Evolutionary conservation across 1,284 basidiomycete genomes (phyloP), one percentile per base, ranked within the genome.

Genomic region (Sphagnurus paluster): DNA sequence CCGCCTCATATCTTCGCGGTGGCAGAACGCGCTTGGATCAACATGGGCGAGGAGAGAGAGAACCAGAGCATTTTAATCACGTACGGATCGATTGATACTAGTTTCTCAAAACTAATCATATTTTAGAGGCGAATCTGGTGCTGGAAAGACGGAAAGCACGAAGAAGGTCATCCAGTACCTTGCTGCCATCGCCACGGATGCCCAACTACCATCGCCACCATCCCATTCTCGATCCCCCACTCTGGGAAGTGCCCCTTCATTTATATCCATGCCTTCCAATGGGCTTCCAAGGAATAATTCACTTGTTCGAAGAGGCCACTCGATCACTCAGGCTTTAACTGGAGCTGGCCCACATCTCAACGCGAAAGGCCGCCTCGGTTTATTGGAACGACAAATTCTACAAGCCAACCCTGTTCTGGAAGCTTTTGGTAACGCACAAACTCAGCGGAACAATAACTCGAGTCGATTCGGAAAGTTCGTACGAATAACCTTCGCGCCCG

Each of bases 81-180:
- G 88, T 94, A 68, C 32, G 90, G 79, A n/a, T n/a, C 21, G 16
- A 21, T 16, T 39, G 26, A 42, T 26, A 24, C 4, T n/a, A 32
- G 25, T 40, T 50, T 26, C 42, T 39, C 44, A 41, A 25, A 54
- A 2, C 41, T 55, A 5, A 54, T 14, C 17, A 16, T 11, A 47
- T 25, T 44, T 1, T 59, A 96, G 93, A 3, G 97, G 97, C 45
- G 97, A 99, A 75, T 99, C 97, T 2, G 97, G 97, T 33, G 97
- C 97, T 1, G 97, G 97, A 36, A 99, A 99, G 77, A 99, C 97
- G 1, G 97, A 99, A 66, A 99, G 96, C 70, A 99, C 97, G 11
- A 99, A 99, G 79, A 98, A 98, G 64, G 96, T 99, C 60, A 99
- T 99, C 49, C 97, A 99, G 66, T 99, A 99, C 68, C 85, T 99